Conservation (phyloP, 2,329 filamentous ascomycete genomes). For the Bipolaris sorokiniana region DNA sequence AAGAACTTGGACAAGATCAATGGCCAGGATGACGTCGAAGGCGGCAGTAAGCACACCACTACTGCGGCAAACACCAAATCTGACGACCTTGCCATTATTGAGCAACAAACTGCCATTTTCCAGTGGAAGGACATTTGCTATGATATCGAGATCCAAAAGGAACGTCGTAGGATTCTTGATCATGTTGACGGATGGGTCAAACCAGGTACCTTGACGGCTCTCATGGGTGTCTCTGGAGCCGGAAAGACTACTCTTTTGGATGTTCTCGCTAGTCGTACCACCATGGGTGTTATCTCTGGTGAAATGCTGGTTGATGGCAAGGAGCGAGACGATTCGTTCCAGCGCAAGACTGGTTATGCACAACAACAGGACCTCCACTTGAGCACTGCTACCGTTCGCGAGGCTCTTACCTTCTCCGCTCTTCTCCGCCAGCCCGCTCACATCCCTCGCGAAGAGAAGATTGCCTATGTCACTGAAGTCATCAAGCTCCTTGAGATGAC, state of each 20-base stretch:
- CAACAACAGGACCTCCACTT: constrained; percentile 67
- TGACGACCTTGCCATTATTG: constrained; percentile 48
- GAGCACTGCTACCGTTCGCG: constrained; percentile 62
- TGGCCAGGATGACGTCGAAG: constrained; percentile 51
- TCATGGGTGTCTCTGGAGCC: constrained; percentile 37
- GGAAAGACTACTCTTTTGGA: constrained; percentile 43
- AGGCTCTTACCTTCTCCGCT: constrained; percentile 66
- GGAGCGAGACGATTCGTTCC: constrained; percentile 77
- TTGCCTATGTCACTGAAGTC: constrained; percentile 65
- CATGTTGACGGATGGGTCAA: constrained; percentile 60
- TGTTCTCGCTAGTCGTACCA: constrained; percentile 70
- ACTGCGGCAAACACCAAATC: background rate
- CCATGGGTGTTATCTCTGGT: constrained; percentile 81
- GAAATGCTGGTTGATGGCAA: constrained; percentile 77
- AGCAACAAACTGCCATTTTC: constrained; percentile 71
- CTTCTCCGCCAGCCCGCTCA: constrained; percentile 63
- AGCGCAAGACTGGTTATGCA: constrained; percentile 69
- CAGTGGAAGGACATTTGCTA: constrained; percentile 65
- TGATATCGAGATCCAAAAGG: constrained; percentile 58
- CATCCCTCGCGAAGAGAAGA: constrained; percentile 61
- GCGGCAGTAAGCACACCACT: too few relatives aligned
- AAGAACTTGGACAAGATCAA: constrained; percentile 56
- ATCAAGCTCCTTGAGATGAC: constrained; percentile 64
- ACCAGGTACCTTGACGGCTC: constrained; percentile 58
- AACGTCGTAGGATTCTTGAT: constrained; percentile 55